Evolutionary conservation across 495 filamentous ascomycete genomes (phyloP).

Genomic region (Glonium stellatum): DNA sequence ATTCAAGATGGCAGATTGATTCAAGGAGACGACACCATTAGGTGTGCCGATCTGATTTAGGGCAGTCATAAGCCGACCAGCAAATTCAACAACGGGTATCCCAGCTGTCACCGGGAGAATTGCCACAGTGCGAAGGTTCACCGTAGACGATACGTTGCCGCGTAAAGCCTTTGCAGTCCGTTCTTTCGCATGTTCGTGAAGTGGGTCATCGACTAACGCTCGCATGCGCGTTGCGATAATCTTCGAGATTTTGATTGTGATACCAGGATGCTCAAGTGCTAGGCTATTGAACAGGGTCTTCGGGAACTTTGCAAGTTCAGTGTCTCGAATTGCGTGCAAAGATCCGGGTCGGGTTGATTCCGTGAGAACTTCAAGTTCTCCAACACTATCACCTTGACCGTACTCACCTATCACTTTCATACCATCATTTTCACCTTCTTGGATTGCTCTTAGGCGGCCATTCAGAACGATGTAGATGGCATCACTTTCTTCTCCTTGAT

Average conservation of each 20-base stretch:
- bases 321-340: slow-evolving; percentile 91
- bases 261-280: slow-evolving; percentile 91
- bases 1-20: slow-evolving; percentile 87
- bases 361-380: slow-evolving; percentile 94
- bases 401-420: slow-evolving; percentile 88
- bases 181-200: slow-evolving; percentile 48
- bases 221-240: slow-evolving; percentile 96
- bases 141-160: slow-evolving; percentile 70
- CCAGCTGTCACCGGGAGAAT: slow-evolving; percentile 86
- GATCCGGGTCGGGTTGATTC: slow-evolving; percentile 84
- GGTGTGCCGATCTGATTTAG: slow-evolving; percentile 79
- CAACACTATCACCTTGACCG: slow-evolving; percentile 95
- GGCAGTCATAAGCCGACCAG: slow-evolving; percentile 79
- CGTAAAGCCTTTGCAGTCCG: slow-evolving; percentile 48
- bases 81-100: slow-evolving; percentile 91
- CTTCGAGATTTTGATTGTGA: slow-evolving; percentile 98
- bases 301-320: slow-evolving; percentile 91
- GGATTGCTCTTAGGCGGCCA: slow-evolving; percentile 72
- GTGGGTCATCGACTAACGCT: slow-evolving; percentile 70
- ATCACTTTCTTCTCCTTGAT: slow-evolving; percentile 92
- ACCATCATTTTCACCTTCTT: slow-evolving; percentile 69
- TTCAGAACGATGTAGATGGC: slow-evolving; percentile 98
- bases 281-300: slow-evolving; percentile 95
- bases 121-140: slow-evolving; percentile 89
- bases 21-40: slow-evolving; percentile 85